A percentile compares a stretch with the other conserved stretches of the same genome.
Conservation (phyloP, 1,139 yeast species). For the Suhomyces anneliseae region DNA sequence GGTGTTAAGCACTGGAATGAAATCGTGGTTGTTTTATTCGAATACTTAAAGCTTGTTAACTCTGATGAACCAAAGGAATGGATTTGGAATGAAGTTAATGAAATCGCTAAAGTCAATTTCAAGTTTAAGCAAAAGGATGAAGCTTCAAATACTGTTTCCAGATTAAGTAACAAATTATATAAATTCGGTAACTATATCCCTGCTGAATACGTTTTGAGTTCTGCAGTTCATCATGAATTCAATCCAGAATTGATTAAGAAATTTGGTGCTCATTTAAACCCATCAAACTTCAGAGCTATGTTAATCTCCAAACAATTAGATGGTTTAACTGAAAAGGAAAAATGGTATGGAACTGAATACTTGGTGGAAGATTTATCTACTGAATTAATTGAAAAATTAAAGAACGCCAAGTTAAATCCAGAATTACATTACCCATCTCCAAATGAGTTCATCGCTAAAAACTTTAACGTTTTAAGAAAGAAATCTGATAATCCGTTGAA, state of each 20-base stretch:
- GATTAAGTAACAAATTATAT: constrained; percentile 45
- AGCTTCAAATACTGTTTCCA: constrained; percentile 62
- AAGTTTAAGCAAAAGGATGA: constrained; percentile 66
- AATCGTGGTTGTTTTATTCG: constrained; percentile 60
- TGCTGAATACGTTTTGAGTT: constrained; percentile 57
- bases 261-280: constrained; percentile 51
- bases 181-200: constrained; percentile 54
- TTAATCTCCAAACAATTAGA: constrained; percentile 53
- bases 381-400: constrained; percentile 36
- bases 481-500: constrained; percentile 33
- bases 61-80: constrained; percentile 56
- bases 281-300: constrained; percentile 61
- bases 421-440: constrained; percentile 61
- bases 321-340: constrained; percentile 50
- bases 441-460: constrained; percentile 79
- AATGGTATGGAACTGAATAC: constrained; percentile 92
- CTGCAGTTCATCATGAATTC: constrained; percentile 58
- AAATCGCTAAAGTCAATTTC: constrained; percentile 52
- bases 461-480: constrained; percentile 58
- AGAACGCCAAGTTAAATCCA: constrained; percentile 33
- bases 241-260: constrained; percentile 53
- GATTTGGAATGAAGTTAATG: constrained; percentile 52
- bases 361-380: constrained; percentile 45
- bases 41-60: constrained; percentile 63
- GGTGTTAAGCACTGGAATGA: constrained; percentile 69